Evolutionary conservation across 1,284 basidiomycete species (phyloP).

Genomic region (Tilletiopsis washingtonensis): DNA sequence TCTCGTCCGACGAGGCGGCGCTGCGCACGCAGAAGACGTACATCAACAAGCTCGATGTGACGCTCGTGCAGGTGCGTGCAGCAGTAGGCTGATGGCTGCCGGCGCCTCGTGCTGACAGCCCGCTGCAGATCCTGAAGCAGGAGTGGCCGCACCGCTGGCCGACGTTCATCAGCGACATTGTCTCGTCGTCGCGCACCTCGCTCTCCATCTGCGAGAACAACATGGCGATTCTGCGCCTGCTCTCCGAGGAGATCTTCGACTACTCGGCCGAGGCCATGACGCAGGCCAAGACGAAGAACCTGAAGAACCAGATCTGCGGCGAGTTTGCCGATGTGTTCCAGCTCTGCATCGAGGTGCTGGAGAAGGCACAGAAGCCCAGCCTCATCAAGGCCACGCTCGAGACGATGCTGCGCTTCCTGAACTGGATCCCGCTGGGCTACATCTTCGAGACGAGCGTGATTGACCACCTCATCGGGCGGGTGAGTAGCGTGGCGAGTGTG

Average conservation of each 20-base stretch:
- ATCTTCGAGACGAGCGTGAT: conserved; percentile 99
- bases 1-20: conserved; percentile 66
- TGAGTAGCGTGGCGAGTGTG: too few species aligned
- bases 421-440: conserved; percentile 98
- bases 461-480: conserved; percentile 71
- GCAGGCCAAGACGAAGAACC: conserved; percentile 89
- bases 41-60: conserved; percentile 92
- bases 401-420: conserved; percentile 89
- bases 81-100: not conserved
- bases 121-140: conserved; percentile 86
- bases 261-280: conserved; percentile 99
- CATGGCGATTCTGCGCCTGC: conserved; percentile 95
- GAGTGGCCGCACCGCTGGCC: conserved; percentile 99
- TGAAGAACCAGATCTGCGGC: conserved; percentile 65
- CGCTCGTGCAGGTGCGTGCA: conserved; percentile 72
- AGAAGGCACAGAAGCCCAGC: conserved; percentile 94
- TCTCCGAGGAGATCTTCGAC: conserved; percentile 98
- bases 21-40: conserved; percentile 91
- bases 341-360: conserved; percentile 67
- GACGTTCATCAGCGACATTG: conserved; percentile 92
- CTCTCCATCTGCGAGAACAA: conserved; percentile 98
- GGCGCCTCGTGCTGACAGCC: conserved; percentile 2
- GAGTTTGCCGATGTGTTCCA: conserved; percentile 47
- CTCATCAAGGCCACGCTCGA: conserved; percentile 93
- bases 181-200: conserved; percentile 92